Evolutionary conservation across 2,329 filamentous ascomycete genomes (phyloP), one percentile per base, ranked within the genome.

Genomic region (Colletotrichum sp.): DNA sequence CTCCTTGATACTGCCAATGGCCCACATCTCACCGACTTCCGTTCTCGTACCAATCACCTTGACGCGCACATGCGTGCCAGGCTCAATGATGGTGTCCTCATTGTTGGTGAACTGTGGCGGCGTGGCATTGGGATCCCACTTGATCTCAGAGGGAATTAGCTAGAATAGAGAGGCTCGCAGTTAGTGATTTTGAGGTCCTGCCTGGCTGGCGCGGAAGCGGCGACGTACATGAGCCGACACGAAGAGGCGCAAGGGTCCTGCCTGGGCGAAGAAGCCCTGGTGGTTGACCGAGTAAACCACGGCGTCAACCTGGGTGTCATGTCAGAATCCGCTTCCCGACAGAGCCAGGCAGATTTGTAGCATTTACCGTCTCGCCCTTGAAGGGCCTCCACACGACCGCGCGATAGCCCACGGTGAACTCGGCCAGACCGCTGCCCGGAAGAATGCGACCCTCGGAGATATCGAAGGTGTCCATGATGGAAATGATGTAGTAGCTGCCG

Each of bases 311-410:
- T 98, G 85, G 43, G 77, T 76, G 75, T 78, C 78, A 79, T 80
- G 79, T 79, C 76, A 77, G 56, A 75, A 73, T 36, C 52, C 62
- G 69, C 36, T 73, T 76, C 70, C 68, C 67, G 66, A 76, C 77
- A 72, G 34, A 70, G 52, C 28, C 48, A 79, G 72, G 71, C 73
- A 76, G 73, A 65, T 73, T 64, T 65, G 56, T 71, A 62, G 56
- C 76, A 86, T 94, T 86, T 92, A 98, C 97, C 84, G 97, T 98
- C 90, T 99, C 97, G 82, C 97, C 96, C 86, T 97, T 96, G 89
- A 98, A 99, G 13, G 97, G 97, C 82, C 96, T 92, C 96, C 96
- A 99, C 73, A 99, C 95, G 76, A 99, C 96, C 69, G 97, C 97
- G 76, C 96, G 95, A 84, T 98, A 99, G 81, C 94, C 93, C 64